Conservation (phyloP, 495 filamentous ascomycete species). For the Bacidia rubella region DNA sequence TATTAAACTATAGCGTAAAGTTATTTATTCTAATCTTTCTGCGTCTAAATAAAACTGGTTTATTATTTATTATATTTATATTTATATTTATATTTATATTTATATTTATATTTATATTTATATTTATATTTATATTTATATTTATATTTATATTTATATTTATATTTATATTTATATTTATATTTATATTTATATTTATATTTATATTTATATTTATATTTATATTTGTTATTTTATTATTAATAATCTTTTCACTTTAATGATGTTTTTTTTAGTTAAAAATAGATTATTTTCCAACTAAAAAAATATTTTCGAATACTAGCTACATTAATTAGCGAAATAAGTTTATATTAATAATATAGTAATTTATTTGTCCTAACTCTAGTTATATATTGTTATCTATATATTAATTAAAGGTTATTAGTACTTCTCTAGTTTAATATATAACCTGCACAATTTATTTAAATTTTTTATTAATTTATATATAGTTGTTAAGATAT, state of each 20-base stretch:
- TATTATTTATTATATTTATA: background rate
- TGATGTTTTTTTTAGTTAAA: background rate
- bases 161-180: background rate
- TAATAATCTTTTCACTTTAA: background rate
- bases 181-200: background rate
- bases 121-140: background rate
- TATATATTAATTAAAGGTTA: too few relatives aligned
- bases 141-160: background rate
- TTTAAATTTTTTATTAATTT: too few relatives aligned
- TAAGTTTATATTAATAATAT: background rate
- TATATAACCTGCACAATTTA: too few relatives aligned
- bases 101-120: background rate
- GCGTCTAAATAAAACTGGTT: constrained; percentile 1
- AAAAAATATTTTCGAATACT: background rate
- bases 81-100: background rate
- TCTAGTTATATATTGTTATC: constrained; percentile 3
- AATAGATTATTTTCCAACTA: constrained; percentile 1
- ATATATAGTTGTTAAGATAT: too few relatives aligned
- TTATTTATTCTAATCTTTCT: background rate
- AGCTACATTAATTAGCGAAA: background rate
- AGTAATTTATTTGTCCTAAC: background rate
- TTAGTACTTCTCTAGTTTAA: too few relatives aligned
- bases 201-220: background rate
- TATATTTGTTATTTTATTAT: background rate
- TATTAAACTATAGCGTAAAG: background rate